Base-by-base conservation (phyloP, 2,329 filamentous ascomycete genomes). In the Drechmeria coniospora region DNA sequence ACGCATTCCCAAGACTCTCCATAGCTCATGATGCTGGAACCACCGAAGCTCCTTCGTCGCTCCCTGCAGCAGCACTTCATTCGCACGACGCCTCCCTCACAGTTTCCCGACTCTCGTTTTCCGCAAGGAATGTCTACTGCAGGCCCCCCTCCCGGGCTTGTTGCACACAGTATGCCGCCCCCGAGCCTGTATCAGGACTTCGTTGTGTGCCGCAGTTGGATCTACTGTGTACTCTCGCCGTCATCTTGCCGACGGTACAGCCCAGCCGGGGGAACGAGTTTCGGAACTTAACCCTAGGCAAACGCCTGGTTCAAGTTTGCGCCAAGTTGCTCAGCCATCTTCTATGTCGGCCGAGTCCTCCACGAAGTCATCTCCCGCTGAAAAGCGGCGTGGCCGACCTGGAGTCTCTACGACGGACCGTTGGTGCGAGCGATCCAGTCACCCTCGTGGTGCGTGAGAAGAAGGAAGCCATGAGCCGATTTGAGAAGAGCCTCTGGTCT, bases 221-320 rank as follows among this genome's bases (percentile, higher is more conserved):
- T 48, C 33, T 45, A 48, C 50, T 48, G 46, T 47, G 53, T 43
- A 31, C 35, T 32, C 36, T 41, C 35, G 49, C 51, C 45, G 50
- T 54, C 46, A 38, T 45, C 44, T 46, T 43, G 42, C 46, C 37
- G 48, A 50, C 47, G 50, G 54, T 51, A 57, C 56, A 51, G 53
- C 45, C 38, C 30, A 39, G 39, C 49, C 46, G 59, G 57, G 68
- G 65, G 69, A 76, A 71, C 63, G 62, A 61, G 56, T 61, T 57
- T 77, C 74, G 82, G 80, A 86, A 86, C 80, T 86, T 92, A 93
- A 92, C 86, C 86, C 86, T 93, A 93, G 79, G 68, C 61, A 61
- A 56, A 60, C 50, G 54, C 61, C 73, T 79, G 79, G 81, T 72
- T 51, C 42, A 36, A 80, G 79, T 66, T 84, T 79, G 73, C 72